Evolutionary conservation across 768 basidiomycete genomes (phyloP).

Genomic region (Termitomyces sp.): DNA sequence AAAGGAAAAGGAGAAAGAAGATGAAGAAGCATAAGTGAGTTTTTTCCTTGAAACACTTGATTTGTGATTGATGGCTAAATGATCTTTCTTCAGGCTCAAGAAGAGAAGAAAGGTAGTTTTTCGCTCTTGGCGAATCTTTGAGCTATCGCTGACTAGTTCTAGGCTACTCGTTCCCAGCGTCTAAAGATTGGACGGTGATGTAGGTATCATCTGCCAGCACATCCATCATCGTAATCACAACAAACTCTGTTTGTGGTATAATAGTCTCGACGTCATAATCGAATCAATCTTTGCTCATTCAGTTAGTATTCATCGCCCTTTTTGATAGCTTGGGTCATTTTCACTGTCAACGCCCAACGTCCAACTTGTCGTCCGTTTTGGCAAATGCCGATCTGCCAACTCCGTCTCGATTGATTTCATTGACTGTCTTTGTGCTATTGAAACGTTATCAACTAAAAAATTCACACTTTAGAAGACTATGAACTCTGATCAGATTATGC

Average conservation of each 20-base stretch:
- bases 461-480: not conserved
- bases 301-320: not conserved
- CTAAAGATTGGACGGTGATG: conserved; percentile 27
- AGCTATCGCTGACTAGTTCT: conserved; percentile 13
- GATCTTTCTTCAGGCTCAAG: conserved; percentile 53
- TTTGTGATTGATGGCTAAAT: conserved; percentile 1
- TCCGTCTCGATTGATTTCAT: no score
- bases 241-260: conserved; percentile 8
- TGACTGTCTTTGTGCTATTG: not conserved
- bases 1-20: conserved; percentile 85
- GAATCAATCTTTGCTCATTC: conserved; percentile 1
- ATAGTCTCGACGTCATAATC: conserved; percentile 13
- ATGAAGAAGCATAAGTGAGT: conserved; percentile 97
- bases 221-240: not conserved
- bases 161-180: conserved; percentile 41
- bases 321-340: not conserved
- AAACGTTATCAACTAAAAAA: not conserved
- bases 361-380: not conserved
- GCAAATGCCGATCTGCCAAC: not conserved
- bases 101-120: conserved; percentile 78
- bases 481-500: not conserved
- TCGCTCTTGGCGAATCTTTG: not conserved
- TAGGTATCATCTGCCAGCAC: conserved; percentile 2
- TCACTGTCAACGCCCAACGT: not conserved
- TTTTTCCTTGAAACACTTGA: conserved; percentile 9